Evolutionary conservation across 2,329 filamentous ascomycete species (phyloP), one percentile per base, ranked within the genome.

Genomic region (Alternaria alternata): DNA sequence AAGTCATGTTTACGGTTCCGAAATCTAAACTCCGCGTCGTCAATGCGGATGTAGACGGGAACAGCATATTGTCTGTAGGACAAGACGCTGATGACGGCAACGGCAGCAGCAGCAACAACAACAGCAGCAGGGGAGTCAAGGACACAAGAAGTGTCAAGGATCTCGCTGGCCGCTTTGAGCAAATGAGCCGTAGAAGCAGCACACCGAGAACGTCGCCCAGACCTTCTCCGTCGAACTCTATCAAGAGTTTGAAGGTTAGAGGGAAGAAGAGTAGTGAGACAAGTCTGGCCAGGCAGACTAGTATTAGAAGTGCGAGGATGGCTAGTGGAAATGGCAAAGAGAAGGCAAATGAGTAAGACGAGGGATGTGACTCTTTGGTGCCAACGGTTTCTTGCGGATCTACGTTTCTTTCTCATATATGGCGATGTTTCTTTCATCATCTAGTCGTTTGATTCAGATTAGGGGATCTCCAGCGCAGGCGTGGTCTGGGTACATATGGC

Each of bases 1-100:
- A 83, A 56, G 80, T 85, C 74, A 95, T 96, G 87, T 98, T 97
- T 78, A 97, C 94, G 0, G 93, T 97, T 61, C 94, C 95, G 3
- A 93, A 90, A 76, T 91, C 94, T 78, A 88, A 88, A 68, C 80
- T 98, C 64, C 83, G 94, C 26, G 93, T 98, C n/a, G 94, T 97
- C 20, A 98, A 98, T 16, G 76, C 76, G 3, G 76, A 78, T 56
- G 56, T 73, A 0, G 75, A 78, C 34, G 64, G 70, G 1, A 67
- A 58, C 18, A 74, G 70, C 20, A 54, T 78, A 3, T 49, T 77
- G 11, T 74, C 66, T 22, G 39, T 75, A 5, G 32, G 12, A 12
- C 4, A 14, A 6, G 32, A 14, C 6, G 32, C 11, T 12, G 34
- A 38, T 38, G 34, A 38, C n/a, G 34, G 16, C 7, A 38, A n/a